Base-by-base conservation (phyloP, 345 rosid genomes). In the Boechera retrofracta region DNA sequence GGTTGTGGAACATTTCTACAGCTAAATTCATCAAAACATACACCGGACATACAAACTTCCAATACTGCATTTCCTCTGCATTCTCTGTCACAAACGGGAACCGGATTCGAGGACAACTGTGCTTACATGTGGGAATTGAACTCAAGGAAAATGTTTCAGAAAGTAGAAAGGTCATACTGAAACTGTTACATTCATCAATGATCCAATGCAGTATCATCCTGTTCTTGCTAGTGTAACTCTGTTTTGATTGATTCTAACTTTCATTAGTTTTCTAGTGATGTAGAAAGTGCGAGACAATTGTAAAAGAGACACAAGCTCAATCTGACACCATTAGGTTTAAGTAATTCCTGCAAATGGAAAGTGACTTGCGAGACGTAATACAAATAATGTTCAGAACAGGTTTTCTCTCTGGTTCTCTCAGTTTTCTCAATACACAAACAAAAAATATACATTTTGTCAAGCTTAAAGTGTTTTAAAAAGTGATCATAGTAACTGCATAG, bases 121-220 rank as follows among this genome's bases (percentile, higher is more conserved):
- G 88, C 92, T 11, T 92, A 89, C 83, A 66, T 89, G 79, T 94
- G 98, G 98, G 98, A 94, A 28, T 89, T 95, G 55, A 94, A 91
- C 78, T 77, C 85, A 10, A 75, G 90, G 72, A 86, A 87, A 77
- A 36, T 92, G 58, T 84, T 92, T 72, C 98, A 94, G 86, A 94
- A 89, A 77, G 81, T 92, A 79, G 92, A 92, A 83, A 16, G 96
- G 98, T 47, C 98, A 94, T 48, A 87, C 86, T 3, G 98, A 94
- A 65, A 71, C 90, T 0, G 98, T 92, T 39, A 78, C 88, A 16
- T 16, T 32, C 42, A 58, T 4, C 48, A 38, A 1, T 21, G 29
- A 66, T 16, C 31, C 12, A 47, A 18, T 49, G 45, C 45, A 49
- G 12, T 67, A 51, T 35, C 52, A 64, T 44, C 39, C 0, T 45